Percentiles rank a stretch among this genome's conserved stretches.
These are phyloP conservation scores for Chara braunii DNA, from an alignment of 139 green algal genomes.

Conservation along the genomic window DNA sequence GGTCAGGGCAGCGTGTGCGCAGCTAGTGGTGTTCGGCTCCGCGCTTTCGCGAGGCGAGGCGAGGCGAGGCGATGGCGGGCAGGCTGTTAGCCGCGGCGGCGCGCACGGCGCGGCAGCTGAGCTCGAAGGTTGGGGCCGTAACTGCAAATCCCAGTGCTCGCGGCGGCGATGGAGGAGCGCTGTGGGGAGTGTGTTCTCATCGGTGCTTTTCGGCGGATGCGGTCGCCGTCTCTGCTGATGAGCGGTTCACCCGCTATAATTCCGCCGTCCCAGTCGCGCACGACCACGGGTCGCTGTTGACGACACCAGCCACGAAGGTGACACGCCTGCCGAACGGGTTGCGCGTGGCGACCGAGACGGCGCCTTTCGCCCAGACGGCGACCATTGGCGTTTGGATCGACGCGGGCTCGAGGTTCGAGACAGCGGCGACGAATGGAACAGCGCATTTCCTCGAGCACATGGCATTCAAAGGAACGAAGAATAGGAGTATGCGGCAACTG, in stretches of 20 bases:
- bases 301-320: conserved; percentile 57
- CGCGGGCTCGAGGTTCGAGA: conserved; percentile 80
- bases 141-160: too few relatives aligned
- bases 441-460: conserved; percentile 99
- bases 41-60: too few relatives aligned
- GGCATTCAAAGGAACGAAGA: conserved; percentile 95
- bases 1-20: too few relatives aligned
- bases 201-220: too few relatives aligned
- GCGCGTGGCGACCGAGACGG: conserved; percentile 80
- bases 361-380: conserved; percentile 75
- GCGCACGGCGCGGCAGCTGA: too few relatives aligned
- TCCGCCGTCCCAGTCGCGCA: conserved; percentile 22
- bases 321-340: conserved; percentile 86
- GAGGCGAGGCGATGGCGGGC: too few relatives aligned
- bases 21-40: too few relatives aligned
- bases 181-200: too few relatives aligned
- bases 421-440: conserved; percentile 79
- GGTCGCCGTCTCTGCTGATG: conserved; percentile 5
- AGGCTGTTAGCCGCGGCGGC: too few relatives aligned
- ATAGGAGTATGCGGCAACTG: conserved; percentile 53
- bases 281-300: conserved; percentile 8
- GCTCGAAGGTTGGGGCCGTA: too few relatives aligned
- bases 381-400: conserved; percentile 97
- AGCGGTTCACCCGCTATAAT: conserved; percentile 30
- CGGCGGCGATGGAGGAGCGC: too few relatives aligned